Percentiles rank a stretch among this genome's conserved stretches.
Evolutionary conservation across 1,284 basidiomycete genomes (phyloP).

Genomic region (Cryptococcus sp.): DNA sequence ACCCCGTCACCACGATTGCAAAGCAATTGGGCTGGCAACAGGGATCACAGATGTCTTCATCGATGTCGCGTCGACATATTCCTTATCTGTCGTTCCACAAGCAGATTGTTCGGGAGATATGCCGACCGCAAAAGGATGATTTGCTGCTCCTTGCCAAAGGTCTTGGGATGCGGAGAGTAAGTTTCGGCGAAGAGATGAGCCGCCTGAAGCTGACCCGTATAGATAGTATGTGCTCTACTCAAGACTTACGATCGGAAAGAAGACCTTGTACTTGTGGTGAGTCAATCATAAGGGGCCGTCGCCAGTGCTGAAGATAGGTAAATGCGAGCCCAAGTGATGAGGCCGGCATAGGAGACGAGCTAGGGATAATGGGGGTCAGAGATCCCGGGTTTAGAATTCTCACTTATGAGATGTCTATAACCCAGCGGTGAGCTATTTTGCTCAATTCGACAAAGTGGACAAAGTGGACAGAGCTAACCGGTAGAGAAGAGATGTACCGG

Average conservation of each 20-base stretch:
- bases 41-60: conserved; percentile 11
- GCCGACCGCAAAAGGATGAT: conserved; percentile 67
- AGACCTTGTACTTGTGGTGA: conserved; percentile 75
- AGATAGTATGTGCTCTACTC: conserved; percentile 76
- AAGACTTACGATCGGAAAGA: conserved; percentile 88
- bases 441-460: too few species aligned
- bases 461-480: neutral
- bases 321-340: conserved; percentile 87
- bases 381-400: conserved; percentile 80
- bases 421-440: conserved; percentile 70
- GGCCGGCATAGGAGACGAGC: conserved; percentile 82
- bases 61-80: conserved; percentile 35
- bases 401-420: conserved; percentile 75
- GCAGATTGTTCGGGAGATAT: conserved; percentile 48
- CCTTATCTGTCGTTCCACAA: conserved; percentile 50
- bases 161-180: conserved; percentile 64
- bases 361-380: conserved; percentile 84
- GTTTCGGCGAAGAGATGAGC: conserved; percentile 1
- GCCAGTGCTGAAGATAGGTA: conserved; percentile 23
- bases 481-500: conserved; percentile 77
- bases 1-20: too few species aligned
- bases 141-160: conserved; percentile 81
- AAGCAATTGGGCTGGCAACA: too few species aligned
- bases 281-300: conserved; percentile 3
- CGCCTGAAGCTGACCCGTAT: conserved; percentile 1